These are phyloP conservation scores for Talaromyces sp. DNA, from an alignment of 2,329 filamentous ascomycete genomes.

Conservation along the genomic window DNA sequence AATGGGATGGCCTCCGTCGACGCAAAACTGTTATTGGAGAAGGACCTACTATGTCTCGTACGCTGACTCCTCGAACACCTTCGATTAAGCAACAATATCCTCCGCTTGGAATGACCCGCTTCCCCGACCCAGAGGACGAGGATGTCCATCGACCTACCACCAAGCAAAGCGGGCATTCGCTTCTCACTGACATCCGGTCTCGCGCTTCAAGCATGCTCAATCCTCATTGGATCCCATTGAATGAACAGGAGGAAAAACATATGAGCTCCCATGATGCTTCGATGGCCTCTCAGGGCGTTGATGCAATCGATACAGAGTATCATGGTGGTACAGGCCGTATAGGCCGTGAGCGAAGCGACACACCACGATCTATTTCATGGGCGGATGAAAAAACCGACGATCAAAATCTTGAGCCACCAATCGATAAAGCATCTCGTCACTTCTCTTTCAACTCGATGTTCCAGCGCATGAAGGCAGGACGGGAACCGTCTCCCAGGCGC, in stretches of 20 bases:
- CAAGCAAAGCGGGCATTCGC: constrained; percentile 35
- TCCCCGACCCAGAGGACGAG: constrained; percentile 68
- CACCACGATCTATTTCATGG: constrained; percentile 45
- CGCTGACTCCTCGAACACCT: constrained; percentile 41
- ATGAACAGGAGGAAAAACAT: constrained; percentile 33
- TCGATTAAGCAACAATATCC: constrained; percentile 63
- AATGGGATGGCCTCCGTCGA: constrained; percentile 89
- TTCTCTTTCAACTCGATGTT: constrained; percentile 95
- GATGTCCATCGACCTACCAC: constrained; percentile 35
- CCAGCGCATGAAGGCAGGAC: constrained; percentile 47
- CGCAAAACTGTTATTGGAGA: constrained; percentile 62
- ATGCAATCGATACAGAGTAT: constrained; percentile 48
- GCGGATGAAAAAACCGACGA: constrained; percentile 30
- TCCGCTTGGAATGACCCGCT: constrained; percentile 83
- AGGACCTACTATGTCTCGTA: constrained; percentile 44
- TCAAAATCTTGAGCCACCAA: constrained; percentile 30
- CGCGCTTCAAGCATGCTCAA: constrained; percentile 42
- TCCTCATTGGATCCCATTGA: constrained; percentile 37
- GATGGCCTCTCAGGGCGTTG: constrained; percentile 33
- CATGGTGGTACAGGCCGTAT: constrained; percentile 25
- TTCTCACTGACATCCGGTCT: constrained; percentile 43
- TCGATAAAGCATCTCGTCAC: constrained; percentile 68
- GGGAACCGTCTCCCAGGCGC: constrained; percentile 24
- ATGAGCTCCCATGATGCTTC: constrained; percentile 11
- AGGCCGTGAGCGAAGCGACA: constrained; percentile 33